Evolutionary conservation across 345 rosid genomes (phyloP).

Genomic region (Arabidopsis thaliana): TAIR10.1 NC_003076.8:18800001-18800500

Average conservation of each 20-base stretch:
- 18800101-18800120: background rate
- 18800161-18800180: too few species aligned
- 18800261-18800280: too few species aligned
- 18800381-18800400: constrained; percentile 29
- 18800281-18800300: too few species aligned
- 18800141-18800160: too few species aligned
- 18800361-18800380: background rate
- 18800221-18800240: too few species aligned
- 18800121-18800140: too few species aligned
- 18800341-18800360: background rate
- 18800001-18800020: constrained; percentile 67
- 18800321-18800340: background rate
- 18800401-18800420: background rate
- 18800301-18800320: background rate
- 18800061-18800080: constrained; percentile 28
- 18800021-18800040: constrained; percentile 39
- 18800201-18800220: too few species aligned
- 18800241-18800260: too few species aligned
- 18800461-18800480: background rate
- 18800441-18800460: constrained; percentile 42
- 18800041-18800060: constrained; percentile 34
- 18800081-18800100: background rate
- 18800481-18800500: background rate
- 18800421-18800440: constrained; percentile 37
- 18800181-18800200: too few species aligned